Evolutionary conservation across 371 early-diverging fungal genomes (phyloP), one percentile per base, ranked within the genome.

Genomic region (Lichtheimia corymbifera): DNA sequence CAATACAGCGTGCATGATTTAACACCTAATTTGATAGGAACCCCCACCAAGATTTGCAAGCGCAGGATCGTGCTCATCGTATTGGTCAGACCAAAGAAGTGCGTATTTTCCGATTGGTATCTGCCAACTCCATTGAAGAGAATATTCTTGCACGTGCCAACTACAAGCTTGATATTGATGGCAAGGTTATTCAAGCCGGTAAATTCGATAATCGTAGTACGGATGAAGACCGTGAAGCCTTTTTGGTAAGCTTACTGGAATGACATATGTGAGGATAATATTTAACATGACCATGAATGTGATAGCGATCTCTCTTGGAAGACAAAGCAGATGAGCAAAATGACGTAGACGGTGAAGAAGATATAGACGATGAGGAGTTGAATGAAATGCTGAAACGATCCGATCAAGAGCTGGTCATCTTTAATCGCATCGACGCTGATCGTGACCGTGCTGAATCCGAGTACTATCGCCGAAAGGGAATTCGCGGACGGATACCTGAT

Each of bases 11-110:
- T 12, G 22, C 3, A 35, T 14, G 27, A 4, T n/a, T 20, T 57
- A 22, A 30, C 13, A 57, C 18, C 1, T 57, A 17, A 27, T 25
- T 3, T 17, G 27, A 15, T 44, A 82, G 84, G 91, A 99, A 99
- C 70, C 99, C 99, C 18, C 97, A 97, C 67, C 95, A 94, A 61
- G 99, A 99, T 82, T 83, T 98, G 41, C 99, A 99, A 82, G 99
- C 99, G 4, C 99, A 98, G 78, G 99, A 99, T 78, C 95, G 99
- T 75, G 99, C 99, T 0, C 99, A 99, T 80, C 92, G 99, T 77
- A 99, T 99, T 66, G 99, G 99, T 17, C 99, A 99, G 79, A 99
- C 92, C 15, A 97, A 97, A 67, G 98, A 99, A 79, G 99, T 99
- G 25, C 90, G 95, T 49, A 96, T 99, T 55, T 91, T 98, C 74